phyloP scores from a whole-genome alignment of 1,284 basidiomycete species.

The Austropuccinia psidii region DNA sequence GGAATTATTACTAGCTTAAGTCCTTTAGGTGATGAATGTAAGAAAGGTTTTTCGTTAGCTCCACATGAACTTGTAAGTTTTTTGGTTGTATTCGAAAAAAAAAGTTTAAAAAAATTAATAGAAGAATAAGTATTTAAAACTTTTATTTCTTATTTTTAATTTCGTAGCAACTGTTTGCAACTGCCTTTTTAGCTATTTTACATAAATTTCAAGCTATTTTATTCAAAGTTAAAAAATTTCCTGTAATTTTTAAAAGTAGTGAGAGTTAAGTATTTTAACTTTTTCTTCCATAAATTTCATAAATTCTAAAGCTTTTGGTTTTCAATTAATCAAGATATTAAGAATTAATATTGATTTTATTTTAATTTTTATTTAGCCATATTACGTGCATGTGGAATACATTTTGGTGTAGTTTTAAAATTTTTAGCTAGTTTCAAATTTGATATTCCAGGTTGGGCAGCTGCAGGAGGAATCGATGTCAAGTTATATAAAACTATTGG shows the following conservation, averaged over 20 bases:
- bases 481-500: no score
- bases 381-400: no score
- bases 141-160: neutral
- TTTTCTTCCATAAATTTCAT: neutral
- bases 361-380: no score
- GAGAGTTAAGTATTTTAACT: neutral
- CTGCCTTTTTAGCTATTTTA: neutral
- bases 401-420: no score
- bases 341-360: no score
- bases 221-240: neutral
- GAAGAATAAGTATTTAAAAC: neutral
- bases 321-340: no score
- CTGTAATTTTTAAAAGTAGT: neutral
- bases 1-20: neutral
- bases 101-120: neutral
- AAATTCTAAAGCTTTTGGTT: no score
- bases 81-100: neutral
- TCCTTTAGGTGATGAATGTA: neutral
- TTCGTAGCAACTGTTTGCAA: neutral
- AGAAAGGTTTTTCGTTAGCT: neutral
- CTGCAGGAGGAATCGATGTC: no score
- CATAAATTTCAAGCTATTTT: conserved; percentile 14
- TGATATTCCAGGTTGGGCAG: no score
- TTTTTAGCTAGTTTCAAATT: no score
- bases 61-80: conserved; percentile 3